Percentiles rank a stretch among this genome's conserved stretches.
These are phyloP conservation scores for Uronychia binucleata DNA, from an alignment of 73 alveolate genomes.

Conservation along the genomic window DNA sequence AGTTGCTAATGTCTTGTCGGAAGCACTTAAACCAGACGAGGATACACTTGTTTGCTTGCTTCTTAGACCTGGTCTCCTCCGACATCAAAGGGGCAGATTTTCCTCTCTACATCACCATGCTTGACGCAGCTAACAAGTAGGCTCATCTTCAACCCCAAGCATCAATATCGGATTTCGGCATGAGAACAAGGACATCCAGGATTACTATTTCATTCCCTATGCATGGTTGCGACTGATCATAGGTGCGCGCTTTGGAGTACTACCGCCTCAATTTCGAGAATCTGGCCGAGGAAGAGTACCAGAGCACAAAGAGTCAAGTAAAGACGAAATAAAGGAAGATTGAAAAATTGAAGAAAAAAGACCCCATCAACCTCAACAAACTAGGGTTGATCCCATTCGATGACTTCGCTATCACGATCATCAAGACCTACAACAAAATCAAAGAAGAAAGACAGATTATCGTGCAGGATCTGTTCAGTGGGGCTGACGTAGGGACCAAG, in stretches of 20 bases:
- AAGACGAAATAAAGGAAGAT: not conserved
- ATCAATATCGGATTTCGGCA: not conserved
- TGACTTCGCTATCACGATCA: not conserved
- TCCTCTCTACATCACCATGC: not conserved
- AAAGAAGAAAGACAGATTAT: not conserved
- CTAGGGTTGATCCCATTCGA: not conserved
- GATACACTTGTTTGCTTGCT: slow-evolving; percentile 2
- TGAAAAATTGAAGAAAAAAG: not conserved
- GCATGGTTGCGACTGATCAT: not conserved
- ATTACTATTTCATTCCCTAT: not conserved
- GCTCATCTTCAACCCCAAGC: not conserved
- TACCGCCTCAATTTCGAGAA: slow-evolving; percentile 5
- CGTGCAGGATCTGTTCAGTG: not conserved
- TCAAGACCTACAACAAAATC: not conserved
- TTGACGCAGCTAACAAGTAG: not conserved
- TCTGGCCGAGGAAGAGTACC: not conserved
- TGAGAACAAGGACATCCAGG: slow-evolving; percentile 2
- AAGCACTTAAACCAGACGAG: not conserved
- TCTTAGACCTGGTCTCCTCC: slow-evolving; percentile 4
- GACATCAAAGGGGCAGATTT: slow-evolving; percentile 1
- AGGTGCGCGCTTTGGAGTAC: slow-evolving; percentile 13
- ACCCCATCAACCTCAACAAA: slow-evolving; percentile 3
- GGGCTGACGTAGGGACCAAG: not conserved
- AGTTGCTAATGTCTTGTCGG: not conserved
- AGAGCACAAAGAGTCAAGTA: not conserved